Percentiles rank a stretch among this genome's conserved stretches.
Conservation (phyloP, 1,284 basidiomycete species). For the Cutaneotrichosporon mucoides region DNA sequence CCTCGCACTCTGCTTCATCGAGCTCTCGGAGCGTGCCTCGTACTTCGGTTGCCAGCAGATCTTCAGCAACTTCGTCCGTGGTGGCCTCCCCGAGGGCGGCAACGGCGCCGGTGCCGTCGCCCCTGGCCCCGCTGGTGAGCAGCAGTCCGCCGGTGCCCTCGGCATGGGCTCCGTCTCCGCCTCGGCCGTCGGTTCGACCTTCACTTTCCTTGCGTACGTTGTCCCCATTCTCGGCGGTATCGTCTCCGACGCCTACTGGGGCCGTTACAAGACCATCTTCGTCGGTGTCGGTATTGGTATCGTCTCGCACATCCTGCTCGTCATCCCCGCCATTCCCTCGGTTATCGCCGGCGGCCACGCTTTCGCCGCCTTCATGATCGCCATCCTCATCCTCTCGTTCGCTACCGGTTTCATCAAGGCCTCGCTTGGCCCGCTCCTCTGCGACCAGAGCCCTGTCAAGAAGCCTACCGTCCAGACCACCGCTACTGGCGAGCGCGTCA, state of each 20-base stretch:
- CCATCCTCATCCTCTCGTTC: conserved; percentile 45
- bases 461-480: conserved; percentile 30
- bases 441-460: conserved; percentile 48
- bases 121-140: conserved; percentile 57
- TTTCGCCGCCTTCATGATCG: conserved; percentile 41
- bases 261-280: conserved; percentile 70
- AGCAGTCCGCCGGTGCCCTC: conserved; percentile 57
- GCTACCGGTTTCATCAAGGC: conserved; percentile 49
- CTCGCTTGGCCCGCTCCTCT: conserved; percentile 44
- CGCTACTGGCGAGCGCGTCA: conserved; percentile 44
- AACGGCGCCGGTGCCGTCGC: conserved; percentile 69
- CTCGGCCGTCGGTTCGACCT: conserved; percentile 30
- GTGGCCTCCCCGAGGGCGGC: conserved; percentile 57
- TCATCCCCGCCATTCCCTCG: conserved; percentile 35
- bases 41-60: conserved; percentile 14
- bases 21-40: conserved; percentile 43
- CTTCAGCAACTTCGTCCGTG: conserved; percentile 30
- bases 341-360: conserved; percentile 35
- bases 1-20: conserved; percentile 39
- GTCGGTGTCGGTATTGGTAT: conserved; percentile 45
- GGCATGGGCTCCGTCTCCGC: conserved; percentile 31
- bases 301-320: conserved; percentile 41
- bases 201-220: conserved; percentile 39
- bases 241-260: conserved; percentile 59
- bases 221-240: conserved; percentile 50